Conservation (phyloP, 2,329 filamentous ascomycete species). For the Neofusicoccum sp. region DNA sequence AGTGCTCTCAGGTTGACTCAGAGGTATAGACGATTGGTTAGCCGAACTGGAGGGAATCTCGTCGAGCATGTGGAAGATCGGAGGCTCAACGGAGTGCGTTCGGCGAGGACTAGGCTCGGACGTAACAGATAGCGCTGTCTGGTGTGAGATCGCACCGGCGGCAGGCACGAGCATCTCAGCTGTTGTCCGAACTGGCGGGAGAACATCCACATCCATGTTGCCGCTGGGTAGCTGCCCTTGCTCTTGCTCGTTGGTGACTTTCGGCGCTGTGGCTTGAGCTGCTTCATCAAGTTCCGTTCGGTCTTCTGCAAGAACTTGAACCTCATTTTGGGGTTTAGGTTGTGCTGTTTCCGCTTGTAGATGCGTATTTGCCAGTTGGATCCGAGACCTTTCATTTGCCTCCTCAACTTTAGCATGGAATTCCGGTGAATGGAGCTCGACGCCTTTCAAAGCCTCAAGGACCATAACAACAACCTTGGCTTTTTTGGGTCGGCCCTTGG, state of each 20-base stretch:
- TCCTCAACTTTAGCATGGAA: background rate
- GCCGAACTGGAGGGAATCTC: background rate
- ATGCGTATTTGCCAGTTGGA: background rate
- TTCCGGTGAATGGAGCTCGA: background rate
- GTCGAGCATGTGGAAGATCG: conserved; percentile 11
- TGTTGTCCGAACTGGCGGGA: background rate
- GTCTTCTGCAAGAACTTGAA: too few species aligned
- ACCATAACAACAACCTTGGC: conserved; percentile 45
- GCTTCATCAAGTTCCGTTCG: too few species aligned
- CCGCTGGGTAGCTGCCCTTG: too few species aligned
- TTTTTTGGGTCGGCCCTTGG: conserved; percentile 42
- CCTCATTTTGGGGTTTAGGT: too few species aligned
- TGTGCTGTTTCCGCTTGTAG: background rate
- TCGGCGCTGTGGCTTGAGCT: too few species aligned
- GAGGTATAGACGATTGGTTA: background rate
- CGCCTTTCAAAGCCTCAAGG: conserved; percentile 29
- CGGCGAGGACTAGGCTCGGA: background rate
- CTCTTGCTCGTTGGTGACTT: too few species aligned
- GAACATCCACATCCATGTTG: background rate
- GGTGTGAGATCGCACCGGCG: too few species aligned
- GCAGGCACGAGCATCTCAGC: too few species aligned
- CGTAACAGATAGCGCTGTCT: background rate
- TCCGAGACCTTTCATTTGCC: background rate
- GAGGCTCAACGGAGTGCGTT: background rate
- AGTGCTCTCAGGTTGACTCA: too few species aligned